phyloP scores from a whole-genome alignment of 305 asterid species.

The Fraxinus xanthoxyloides region DNA sequence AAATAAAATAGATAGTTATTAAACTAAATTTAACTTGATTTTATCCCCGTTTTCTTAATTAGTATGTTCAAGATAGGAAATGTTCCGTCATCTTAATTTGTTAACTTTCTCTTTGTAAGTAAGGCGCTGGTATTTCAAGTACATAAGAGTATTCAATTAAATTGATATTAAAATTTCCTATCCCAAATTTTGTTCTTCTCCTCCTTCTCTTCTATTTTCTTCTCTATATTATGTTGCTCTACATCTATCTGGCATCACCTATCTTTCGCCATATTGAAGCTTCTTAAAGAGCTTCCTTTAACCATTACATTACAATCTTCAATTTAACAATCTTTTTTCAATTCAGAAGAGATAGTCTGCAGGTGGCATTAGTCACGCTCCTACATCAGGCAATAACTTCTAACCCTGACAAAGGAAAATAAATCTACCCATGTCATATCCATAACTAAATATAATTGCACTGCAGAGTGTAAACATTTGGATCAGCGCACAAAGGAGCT shows the following conservation, averaged over 20 bases:
- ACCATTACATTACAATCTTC: background rate
- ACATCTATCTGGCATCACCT: background rate
- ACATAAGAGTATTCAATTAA: background rate
- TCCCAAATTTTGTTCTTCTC: background rate
- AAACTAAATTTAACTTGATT: background rate
- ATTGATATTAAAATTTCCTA: background rate
- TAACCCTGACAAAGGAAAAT: background rate
- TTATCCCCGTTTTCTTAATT: background rate
- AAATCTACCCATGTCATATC: background rate
- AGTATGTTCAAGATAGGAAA: background rate
- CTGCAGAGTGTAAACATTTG: background rate
- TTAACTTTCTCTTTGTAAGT: background rate
- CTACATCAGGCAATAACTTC: background rate
- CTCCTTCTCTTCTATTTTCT: background rate
- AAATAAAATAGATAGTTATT: background rate
- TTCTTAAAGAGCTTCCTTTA: background rate
- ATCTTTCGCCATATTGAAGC: background rate
- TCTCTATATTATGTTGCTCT: background rate
- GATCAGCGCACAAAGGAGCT: background rate
- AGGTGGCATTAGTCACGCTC: background rate
- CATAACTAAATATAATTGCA: background rate
- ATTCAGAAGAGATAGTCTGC: background rate
- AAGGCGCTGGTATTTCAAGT: background rate
- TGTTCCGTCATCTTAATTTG: background rate
- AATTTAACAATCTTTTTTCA: background rate